A percentile compares a stretch with the other conserved stretches of the same genome.
Evolutionary conservation across 208 protist genomes (phyloP).

Genomic region (Herpetomonas muscarum): DNA sequence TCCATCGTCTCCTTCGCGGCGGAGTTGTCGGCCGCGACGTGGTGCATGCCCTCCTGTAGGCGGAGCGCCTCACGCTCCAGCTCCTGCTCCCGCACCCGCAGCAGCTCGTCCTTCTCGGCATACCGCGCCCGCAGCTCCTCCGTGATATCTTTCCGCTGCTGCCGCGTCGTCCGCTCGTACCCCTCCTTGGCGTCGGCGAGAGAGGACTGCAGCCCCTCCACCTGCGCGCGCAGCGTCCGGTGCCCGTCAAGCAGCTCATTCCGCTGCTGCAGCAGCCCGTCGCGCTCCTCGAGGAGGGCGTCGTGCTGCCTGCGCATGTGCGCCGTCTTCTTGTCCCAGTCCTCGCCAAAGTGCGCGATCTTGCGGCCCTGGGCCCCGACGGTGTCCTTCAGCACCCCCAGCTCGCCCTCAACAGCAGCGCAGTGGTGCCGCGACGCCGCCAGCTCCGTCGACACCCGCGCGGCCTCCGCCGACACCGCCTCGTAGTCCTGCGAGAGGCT

Average conservation of each 20-base stretch:
- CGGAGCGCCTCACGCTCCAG: constrained; percentile 11
- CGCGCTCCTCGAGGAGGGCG: constrained; percentile 26
- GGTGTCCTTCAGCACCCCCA: constrained; percentile 13
- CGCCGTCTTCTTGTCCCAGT: constrained; percentile 30
- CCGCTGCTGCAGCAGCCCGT: constrained; percentile 28
- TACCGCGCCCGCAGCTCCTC: constrained; percentile 21
- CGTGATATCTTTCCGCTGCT: constrained; percentile 11
- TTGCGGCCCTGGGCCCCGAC: constrained; percentile 19
- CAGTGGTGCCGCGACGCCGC: constrained; percentile 15
- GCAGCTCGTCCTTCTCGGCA: constrained; percentile 31
- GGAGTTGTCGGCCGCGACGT: constrained; percentile 10
- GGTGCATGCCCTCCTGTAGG: constrained; percentile 17
- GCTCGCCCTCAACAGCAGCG: constrained; percentile 23
- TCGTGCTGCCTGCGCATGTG: constrained; percentile 34
- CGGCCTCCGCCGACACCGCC: constrained; percentile 11
- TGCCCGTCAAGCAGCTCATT: constrained; percentile 31
- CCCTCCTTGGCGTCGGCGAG: constrained; percentile 9
- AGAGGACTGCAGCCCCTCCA: constrained; percentile 21
- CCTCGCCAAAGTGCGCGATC: constrained; percentile 26
- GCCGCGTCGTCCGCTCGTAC: constrained; percentile 11
- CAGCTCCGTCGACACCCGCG: constrained; percentile 15
- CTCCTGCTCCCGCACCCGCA: constrained; percentile 21
- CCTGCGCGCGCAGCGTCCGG: constrained; percentile 25
- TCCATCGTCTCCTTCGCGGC: constrained; percentile 11
- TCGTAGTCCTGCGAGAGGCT: constrained; percentile 39